phyloP scores from a whole-genome alignment of 2,329 filamentous ascomycete species.

The Cladosporium sp. region DNA sequence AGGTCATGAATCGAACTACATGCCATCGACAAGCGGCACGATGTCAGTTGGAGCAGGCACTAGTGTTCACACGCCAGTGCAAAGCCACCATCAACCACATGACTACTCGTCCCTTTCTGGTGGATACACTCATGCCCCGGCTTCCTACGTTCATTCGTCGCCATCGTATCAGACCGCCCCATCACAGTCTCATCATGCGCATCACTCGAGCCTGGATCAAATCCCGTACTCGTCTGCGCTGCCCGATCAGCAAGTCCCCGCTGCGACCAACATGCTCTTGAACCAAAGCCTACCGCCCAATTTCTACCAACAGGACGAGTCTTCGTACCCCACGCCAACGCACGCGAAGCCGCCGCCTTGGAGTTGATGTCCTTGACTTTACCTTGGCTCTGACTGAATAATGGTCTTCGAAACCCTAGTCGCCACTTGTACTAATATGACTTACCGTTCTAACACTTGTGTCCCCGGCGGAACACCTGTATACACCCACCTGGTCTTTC shows the following conservation, averaged over 20 bases:
- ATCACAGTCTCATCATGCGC: constrained; percentile 9
- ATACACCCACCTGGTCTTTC: constrained; percentile 22
- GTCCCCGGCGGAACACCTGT: constrained; percentile 32
- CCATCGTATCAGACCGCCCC: constrained; percentile 7
- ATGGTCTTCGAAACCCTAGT: background rate
- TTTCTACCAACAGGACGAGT: constrained; percentile 13
- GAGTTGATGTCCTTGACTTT: background rate
- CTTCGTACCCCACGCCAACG: constrained; percentile 11
- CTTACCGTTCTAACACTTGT: background rate
- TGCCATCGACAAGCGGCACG: constrained; percentile 4
- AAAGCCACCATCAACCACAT: constrained; percentile 9
- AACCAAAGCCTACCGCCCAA: constrained; percentile 3
- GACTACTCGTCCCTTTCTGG: constrained; percentile 6
- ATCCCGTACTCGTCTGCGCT: background rate
- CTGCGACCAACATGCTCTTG: constrained; percentile 5
- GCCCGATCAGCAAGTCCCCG: background rate
- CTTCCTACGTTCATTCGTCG: constrained; percentile 10
- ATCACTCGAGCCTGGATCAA: constrained; percentile 11
- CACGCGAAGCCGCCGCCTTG: constrained; percentile 10
- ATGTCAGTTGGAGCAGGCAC: constrained; percentile 11
- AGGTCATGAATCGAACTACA: constrained; percentile 10
- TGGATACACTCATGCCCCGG: constrained; percentile 7
- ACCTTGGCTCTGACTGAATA: background rate
- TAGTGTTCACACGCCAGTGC: constrained; percentile 8
- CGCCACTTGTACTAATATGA: constrained; percentile 7